Conservation (phyloP, 176 grass and related monocot species). For the Echinochloa phyllopogon region DNA sequence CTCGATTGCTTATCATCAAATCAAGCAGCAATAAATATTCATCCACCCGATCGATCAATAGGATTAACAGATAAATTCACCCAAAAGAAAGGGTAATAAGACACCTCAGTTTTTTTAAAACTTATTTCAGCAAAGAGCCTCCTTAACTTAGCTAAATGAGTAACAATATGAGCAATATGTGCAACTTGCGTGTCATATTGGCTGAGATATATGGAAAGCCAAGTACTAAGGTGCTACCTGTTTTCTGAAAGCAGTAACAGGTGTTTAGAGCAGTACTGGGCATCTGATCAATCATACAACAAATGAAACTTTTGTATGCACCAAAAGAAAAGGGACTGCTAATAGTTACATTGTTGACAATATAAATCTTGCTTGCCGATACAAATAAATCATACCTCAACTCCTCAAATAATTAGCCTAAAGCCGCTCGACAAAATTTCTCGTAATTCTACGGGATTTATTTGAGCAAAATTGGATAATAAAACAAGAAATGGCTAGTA, state of each 20-base stretch:
- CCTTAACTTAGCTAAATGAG: not conserved
- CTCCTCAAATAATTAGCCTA: constrained; percentile 19
- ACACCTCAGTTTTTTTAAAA: not conserved
- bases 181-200: not conserved
- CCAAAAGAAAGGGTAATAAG: not conserved
- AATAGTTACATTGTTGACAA: not conserved
- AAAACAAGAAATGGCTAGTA: not conserved
- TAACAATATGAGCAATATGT: no score
- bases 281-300: not conserved
- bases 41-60: not conserved
- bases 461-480: constrained; percentile 34
- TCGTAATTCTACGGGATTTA: constrained; percentile 2
- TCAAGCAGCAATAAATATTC: not conserved
- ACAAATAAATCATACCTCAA: constrained; percentile 32
- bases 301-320: not conserved
- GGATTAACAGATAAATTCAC: not conserved
- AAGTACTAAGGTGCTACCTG: not conserved
- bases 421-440: constrained; percentile 22
- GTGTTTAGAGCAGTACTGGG: not conserved
- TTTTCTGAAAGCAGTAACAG: not conserved
- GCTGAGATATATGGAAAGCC: not conserved
- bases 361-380: not conserved
- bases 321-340: not conserved
- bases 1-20: not conserved
- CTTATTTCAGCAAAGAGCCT: not conserved